These are phyloP conservation scores for Haplographium delicatum DNA, from an alignment of 495 filamentous ascomycete species.

Conservation along the genomic window DNA sequence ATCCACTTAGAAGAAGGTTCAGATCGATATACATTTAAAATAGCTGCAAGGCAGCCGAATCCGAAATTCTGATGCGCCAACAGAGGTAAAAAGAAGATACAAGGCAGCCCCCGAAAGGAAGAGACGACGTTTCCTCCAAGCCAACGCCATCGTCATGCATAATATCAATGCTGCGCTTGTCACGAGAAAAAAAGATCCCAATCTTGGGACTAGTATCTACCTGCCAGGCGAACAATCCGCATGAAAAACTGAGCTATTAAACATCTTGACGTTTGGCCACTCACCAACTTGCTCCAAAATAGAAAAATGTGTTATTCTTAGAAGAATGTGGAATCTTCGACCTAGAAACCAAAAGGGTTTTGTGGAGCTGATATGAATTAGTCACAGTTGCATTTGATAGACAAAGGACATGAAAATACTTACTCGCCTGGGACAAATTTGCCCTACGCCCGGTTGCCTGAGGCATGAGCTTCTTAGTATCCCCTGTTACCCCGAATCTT, in stretches of 20 bases:
- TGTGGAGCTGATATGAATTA: conserved; percentile 61
- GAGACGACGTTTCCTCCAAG: neutral
- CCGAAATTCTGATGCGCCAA: too few species aligned
- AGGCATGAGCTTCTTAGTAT: conserved; percentile 70
- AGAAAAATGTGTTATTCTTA: conserved; percentile 13
- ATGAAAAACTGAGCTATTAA: conserved; percentile 6
- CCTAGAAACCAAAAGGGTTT: conserved; percentile 88
- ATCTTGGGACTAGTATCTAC: too few species aligned
- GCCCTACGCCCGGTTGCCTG: conserved; percentile 88
- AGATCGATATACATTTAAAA: too few species aligned
- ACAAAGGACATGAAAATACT: conserved; percentile 39
- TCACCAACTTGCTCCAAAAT: conserved; percentile 23
- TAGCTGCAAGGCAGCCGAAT: too few species aligned
- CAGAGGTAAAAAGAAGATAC: too few species aligned
- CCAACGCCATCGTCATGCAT: neutral
- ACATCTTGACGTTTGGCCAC: conserved; percentile 20
- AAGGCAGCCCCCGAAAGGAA: too few species aligned
- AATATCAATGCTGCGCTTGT: neutral
- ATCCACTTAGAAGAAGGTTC: neutral
- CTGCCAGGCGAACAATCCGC: too few species aligned
- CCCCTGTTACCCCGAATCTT: conserved; percentile 72
- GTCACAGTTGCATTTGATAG: conserved; percentile 2
- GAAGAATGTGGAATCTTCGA: conserved; percentile 16
- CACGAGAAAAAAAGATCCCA: neutral
- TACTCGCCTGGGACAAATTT: conserved; percentile 91